Evolutionary conservation across 768 basidiomycete species (phyloP), one percentile per base, ranked within the genome.

Genomic region (Rossbeevera mucosa): DNA sequence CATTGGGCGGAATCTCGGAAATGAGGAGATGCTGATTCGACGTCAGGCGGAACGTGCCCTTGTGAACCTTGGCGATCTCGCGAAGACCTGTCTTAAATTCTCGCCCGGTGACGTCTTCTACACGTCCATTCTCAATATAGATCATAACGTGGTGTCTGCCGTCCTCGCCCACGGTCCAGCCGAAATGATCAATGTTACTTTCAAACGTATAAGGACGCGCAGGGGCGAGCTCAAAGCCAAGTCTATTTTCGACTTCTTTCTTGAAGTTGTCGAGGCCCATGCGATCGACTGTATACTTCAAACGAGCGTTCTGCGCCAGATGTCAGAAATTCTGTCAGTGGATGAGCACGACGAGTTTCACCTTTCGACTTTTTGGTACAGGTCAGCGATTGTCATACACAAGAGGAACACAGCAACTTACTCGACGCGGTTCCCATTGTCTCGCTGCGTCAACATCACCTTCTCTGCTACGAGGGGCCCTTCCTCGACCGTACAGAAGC

Each of bases 241-340:
- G 82, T 16, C 84, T 86, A 55, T 83, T 80, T 76, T 98, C 95
- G 22, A 97, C 93, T 60, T 93, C 92, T 29, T 78, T 80, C 66
- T 86, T 91, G 80, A 95, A 99, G 47, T 68, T 76, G 43, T 86
- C 85, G 18, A 96, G 76, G 20, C 94, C 93, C 85, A 97, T 89
- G 42, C 92, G 86, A 71, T 99, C 96, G 61, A 99, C 80, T 16
- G 96, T 99, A 72, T 98, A 98, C 73, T 97, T 97, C 53, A 97
- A 76, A 49, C 94, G 87, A 38, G 89, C 91, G 54, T 91, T 92
- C 83, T 86, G 50, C 16, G 11, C 41, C 36, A n/a, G 16, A 33
- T 41, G 47, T 59, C 51, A 65, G 41, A 51, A 58, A 48, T 46
- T 18, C n/a, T 24, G 54, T 31, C 18, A 3, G 44, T 43, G 28